phyloP scores from a whole-genome alignment of 2,329 filamentous ascomycete species.

The Aspergillus transmontanensis region DNA sequence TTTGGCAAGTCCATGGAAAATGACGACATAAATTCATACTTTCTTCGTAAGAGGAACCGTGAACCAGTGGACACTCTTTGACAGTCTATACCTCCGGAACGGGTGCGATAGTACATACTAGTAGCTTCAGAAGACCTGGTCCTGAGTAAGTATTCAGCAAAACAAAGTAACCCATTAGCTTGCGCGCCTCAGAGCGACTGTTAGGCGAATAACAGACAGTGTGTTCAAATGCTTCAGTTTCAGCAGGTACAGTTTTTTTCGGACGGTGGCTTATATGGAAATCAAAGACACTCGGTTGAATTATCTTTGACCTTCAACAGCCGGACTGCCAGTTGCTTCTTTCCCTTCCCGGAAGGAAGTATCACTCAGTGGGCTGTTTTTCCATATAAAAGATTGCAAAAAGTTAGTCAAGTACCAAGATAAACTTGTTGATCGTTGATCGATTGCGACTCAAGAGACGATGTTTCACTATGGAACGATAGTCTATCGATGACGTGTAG shows the following conservation, averaged over 20 bases:
- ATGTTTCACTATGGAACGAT: not conserved
- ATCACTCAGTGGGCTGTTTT: not conserved
- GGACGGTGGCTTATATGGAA: not conserved
- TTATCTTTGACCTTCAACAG: not conserved
- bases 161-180: not conserved
- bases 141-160: not conserved
- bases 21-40: conserved; percentile 18
- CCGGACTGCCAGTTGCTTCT: not conserved
- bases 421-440: not conserved
- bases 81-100: not conserved
- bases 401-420: not conserved
- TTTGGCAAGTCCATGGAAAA: conserved; percentile 2
- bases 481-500: conserved; percentile 24
- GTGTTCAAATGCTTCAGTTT: not conserved
- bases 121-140: not conserved
- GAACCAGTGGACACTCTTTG: not conserved
- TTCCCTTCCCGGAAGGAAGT: not conserved
- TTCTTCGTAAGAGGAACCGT: not conserved
- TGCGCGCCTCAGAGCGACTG: not conserved
- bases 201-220: too few species aligned
- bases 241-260: not conserved
- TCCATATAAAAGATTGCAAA: not conserved
- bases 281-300: not conserved
- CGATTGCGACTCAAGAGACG: conserved; percentile 2
- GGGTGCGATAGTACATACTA: not conserved